These are phyloP conservation scores for Hypoxylon sp. DNA, from an alignment of 2,329 filamentous ascomycete genomes.

Conservation along the genomic window DNA sequence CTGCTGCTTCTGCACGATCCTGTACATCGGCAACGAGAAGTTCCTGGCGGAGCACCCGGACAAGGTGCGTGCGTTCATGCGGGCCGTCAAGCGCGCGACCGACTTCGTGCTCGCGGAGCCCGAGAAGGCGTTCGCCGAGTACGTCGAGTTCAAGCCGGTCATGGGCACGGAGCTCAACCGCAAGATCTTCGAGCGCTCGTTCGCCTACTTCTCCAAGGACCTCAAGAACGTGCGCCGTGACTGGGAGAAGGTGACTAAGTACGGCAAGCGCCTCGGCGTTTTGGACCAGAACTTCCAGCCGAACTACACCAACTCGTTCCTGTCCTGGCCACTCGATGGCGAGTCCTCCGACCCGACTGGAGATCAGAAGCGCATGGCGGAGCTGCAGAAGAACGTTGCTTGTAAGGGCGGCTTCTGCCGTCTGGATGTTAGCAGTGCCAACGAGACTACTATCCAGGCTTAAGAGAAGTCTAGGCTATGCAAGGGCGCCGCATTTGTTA, in stretches of 20 bases:
- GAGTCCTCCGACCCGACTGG: constrained; percentile 78
- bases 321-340: constrained; percentile 75
- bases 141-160: constrained; percentile 79
- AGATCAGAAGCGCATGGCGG: constrained; percentile 82
- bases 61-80: constrained; percentile 77
- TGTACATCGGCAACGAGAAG: constrained; percentile 83
- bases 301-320: constrained; percentile 82
- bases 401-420: constrained; percentile 73
- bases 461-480: background rate
- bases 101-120: constrained; percentile 78
- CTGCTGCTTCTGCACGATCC: constrained; percentile 87
- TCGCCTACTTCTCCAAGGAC: constrained; percentile 81
- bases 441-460: constrained; percentile 32
- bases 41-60: constrained; percentile 78
- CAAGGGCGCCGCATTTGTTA: background rate
- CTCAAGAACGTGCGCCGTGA: constrained; percentile 82
- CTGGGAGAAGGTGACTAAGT: constrained; percentile 83
- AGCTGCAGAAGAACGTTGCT: constrained; percentile 77
- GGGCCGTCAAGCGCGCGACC: constrained; percentile 80
- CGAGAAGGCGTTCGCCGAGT: constrained; percentile 75
- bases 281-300: constrained; percentile 74
- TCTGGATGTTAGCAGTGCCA: constrained; percentile 20
- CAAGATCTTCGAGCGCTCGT: constrained; percentile 86
- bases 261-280: constrained; percentile 81
- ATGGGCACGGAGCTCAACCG: constrained; percentile 79